phyloP scores from a whole-genome alignment of 495 filamentous ascomycete species.

The Amniculicola lignicola region DNA sequence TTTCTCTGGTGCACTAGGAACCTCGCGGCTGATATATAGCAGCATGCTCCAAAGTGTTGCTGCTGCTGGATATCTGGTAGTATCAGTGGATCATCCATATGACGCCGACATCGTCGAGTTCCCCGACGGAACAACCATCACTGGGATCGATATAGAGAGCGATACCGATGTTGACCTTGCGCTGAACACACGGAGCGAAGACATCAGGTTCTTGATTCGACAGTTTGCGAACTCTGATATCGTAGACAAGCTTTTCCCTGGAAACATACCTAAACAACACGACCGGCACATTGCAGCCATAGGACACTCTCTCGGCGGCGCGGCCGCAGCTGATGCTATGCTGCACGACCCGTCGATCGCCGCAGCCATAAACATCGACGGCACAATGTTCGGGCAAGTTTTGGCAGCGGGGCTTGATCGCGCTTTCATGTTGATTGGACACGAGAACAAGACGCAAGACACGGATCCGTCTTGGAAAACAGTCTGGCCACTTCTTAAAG shows the following conservation, averaged over 20 bases:
- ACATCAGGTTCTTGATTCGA: conserved; percentile 11
- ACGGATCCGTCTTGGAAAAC: no score
- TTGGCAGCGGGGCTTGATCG: no score
- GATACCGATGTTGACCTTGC: conserved; percentile 1
- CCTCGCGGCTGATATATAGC: conserved; percentile 36
- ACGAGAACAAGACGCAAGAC: no score
- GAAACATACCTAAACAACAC: not conserved
- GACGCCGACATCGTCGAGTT: conserved; percentile 11
- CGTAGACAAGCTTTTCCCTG: no score
- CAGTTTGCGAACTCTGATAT: no score
- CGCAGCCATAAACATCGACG: conserved; percentile 8
- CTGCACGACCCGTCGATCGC: conserved; percentile 5
- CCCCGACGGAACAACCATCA: conserved; percentile 2
- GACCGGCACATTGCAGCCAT: conserved; percentile 2
- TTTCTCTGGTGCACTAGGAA: conserved; percentile 61
- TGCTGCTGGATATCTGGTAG: not conserved
- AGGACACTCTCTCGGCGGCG: conserved; percentile 19
- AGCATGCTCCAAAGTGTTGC: not conserved
- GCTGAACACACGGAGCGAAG: conserved; percentile 5
- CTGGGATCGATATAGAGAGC: not conserved
- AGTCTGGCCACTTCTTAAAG: no score
- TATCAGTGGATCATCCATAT: conserved; percentile 8
- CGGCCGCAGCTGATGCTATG: not conserved
- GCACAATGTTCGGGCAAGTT: conserved; percentile 14
- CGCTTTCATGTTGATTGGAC: no score